Base-by-base conservation (phyloP, 345 rosid genomes). In the Chamaenerion angustifolium region DNA sequence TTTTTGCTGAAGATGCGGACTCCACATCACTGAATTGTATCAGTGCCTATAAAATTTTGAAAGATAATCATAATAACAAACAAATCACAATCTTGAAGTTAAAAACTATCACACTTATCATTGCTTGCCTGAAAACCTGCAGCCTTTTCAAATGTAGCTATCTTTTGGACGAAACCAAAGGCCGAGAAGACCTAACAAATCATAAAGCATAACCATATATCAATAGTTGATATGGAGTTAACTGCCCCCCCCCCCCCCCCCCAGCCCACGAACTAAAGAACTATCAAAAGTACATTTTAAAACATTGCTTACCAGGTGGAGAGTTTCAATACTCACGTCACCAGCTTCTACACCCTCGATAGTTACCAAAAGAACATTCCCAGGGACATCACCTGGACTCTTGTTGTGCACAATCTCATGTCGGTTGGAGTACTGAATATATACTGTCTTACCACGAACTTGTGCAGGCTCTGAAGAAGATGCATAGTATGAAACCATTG, bases 401-500 rank as follows among this genome's bases (percentile, higher is more conserved):
- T 82, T 89, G 68, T 80, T 87, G 79, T 87, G 88, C 42, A 92
- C 96, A 54, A 92, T 92, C 52, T 92, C 98, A 66, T 84, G 95
- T 27, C 96, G 76, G 55, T 92, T 87, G 1, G 98, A 92, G 64
- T 92, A 87, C 62, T 92, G 98, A 60, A 87, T 87, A 59, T 92
- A 92, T 27, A 87, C 95, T 16, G 95, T 75, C 67, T 92, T 87
- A 1, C 98, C 96, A 15, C 98, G 93, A 65, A 87, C 76, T 54
- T 92, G 95, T 3, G 96, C 98, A 6, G 95, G 96, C 60, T 92
- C 96, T 6, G 95, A 87, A n/a, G 95, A 87, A 2, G 98, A 87
- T 48, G 96, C 96, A 58, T 87, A 87, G 64, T 87, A 87, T 1
- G 98, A 92, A 56, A 87, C 96, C 98, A 87, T 92, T 4, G 82